Evolutionary conservation across 2,329 filamentous ascomycete species (phyloP).

Genomic region (Massarina eburnea): DNA sequence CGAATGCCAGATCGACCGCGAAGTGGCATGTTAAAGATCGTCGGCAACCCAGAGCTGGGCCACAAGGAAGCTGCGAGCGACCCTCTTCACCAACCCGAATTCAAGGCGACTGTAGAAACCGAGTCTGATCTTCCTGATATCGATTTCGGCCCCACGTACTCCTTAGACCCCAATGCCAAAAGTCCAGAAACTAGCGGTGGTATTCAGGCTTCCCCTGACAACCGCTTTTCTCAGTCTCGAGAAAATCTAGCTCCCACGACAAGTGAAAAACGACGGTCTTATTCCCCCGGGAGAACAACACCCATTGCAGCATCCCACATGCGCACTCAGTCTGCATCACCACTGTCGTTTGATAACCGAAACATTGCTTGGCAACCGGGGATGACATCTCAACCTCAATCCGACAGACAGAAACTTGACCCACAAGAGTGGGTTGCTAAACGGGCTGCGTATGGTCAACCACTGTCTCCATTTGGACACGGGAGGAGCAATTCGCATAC

Average conservation of each 20-base stretch:
- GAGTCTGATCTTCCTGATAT: conserved; percentile 67
- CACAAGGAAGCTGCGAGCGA: conserved; percentile 50
- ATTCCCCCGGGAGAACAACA: conserved; percentile 34
- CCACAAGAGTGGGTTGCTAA: conserved; percentile 85
- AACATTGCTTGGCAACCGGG: conserved; percentile 81
- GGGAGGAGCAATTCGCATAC: conserved; percentile 59
- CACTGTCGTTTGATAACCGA: conserved; percentile 57
- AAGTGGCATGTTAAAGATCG: conserved; percentile 77
- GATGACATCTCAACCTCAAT: conserved; percentile 54
- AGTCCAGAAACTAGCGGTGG: conserved; percentile 59
- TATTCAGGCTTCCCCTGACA: conserved; percentile 40
- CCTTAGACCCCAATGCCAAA: conserved; percentile 60
- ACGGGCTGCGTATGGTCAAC: conserved; percentile 57
- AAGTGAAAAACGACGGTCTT: conserved; percentile 32
- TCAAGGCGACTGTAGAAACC: conserved; percentile 10
- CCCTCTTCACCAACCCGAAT: conserved; percentile 43
- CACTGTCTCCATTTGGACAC: conserved; percentile 52
- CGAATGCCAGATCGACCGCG: conserved; percentile 69
- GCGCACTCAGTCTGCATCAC: conserved; percentile 35
- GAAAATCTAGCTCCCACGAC: conserved; percentile 33
- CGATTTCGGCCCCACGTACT: conserved; percentile 84
- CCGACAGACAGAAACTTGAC: conserved; percentile 60
- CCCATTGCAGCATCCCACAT: conserved; percentile 48
- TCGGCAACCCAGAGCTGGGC: conserved; percentile 59
- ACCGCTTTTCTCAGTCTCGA: conserved; percentile 30